Evolutionary conservation across 225 moss, liverwort and hornwort genomes (phyloP), one percentile per base, ranked within the genome.

Genomic region (Pseudoscleropodium purum): DNA sequence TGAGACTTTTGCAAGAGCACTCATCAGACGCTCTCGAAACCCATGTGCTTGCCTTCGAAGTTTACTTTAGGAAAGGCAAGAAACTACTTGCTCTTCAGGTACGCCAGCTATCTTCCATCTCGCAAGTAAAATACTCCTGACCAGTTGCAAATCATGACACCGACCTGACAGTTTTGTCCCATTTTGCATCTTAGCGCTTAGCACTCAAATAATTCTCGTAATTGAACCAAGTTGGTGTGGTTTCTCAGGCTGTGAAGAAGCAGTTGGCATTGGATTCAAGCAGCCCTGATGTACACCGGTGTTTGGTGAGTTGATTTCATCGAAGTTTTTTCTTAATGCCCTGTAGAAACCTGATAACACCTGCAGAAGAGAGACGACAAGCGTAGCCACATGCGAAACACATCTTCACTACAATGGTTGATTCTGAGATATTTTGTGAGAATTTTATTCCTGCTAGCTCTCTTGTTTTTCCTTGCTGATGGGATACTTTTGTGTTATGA

Each of bases 1-100:
- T 95, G 92, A 99, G 94, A 74, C 99, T 99, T 83, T 87, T 99
- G 90, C 97, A 96, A 94, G 99, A 97, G 83, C 97, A 97, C 90
- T 97, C 96, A 60, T 87, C 97, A 33, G 93, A 93, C 66, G 90
- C 95, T 81, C 93, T 99, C 79, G 97, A 97, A 91, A 97, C 99
- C 39, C 97, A 99, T 89, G 85, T 97, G 39, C 93, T 99, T 84
- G 99, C 99, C 29, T 99, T 99, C 86, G 99, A 97, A 87, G 96
- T 99, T 43, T 97, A 97, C 87, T 96, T 96, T 77, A 94, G 99
- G 81, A 99, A 96, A 92, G 95, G 93, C 86, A 99, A 97, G 91
- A 95, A 95, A 77, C 89, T 99, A 59, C 93, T 99, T 14, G 99
- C 97, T 81, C 95, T 99, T 81, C 97, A 95, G 95, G 95, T 95